Conservation (phyloP, 805 yeast species). For the Starmerella khaoyaiensis region DNA sequence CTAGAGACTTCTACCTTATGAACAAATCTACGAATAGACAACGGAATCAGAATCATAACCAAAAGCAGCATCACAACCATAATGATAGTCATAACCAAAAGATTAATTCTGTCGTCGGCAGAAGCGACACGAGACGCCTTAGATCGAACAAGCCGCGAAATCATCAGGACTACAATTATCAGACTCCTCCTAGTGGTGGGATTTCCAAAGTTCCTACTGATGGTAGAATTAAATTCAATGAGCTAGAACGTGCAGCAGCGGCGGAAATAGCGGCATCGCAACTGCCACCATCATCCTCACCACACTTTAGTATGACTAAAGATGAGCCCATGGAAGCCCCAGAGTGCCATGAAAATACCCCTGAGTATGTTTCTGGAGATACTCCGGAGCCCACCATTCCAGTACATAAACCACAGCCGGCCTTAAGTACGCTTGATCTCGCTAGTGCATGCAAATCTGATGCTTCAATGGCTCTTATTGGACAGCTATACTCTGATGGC, state of each 20-base stretch:
- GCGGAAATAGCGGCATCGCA: background rate
- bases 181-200: background rate
- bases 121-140: conserved; percentile 4
- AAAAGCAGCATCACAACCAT: background rate
- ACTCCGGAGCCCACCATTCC: no score
- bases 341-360: no score
- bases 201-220: background rate
- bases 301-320: background rate
- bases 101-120: background rate
- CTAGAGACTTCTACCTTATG: conserved; percentile 6
- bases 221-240: background rate
- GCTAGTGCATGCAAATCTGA: conserved; percentile 25
- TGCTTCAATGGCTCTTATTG: conserved; percentile 27
- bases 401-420: conserved; percentile 3
- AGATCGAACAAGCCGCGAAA: conserved; percentile 1
- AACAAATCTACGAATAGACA: background rate
- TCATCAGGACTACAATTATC: background rate
- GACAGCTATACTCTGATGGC: conserved; percentile 36
- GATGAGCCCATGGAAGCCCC: no score
- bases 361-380: no score
- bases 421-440: conserved; percentile 23
- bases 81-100: background rate
- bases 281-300: background rate
- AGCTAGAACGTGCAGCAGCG: background rate
- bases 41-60: background rate